Evolutionary conservation across 108 stramenopile species (phyloP).

Genomic region (Mediolabrus comicus): DNA sequence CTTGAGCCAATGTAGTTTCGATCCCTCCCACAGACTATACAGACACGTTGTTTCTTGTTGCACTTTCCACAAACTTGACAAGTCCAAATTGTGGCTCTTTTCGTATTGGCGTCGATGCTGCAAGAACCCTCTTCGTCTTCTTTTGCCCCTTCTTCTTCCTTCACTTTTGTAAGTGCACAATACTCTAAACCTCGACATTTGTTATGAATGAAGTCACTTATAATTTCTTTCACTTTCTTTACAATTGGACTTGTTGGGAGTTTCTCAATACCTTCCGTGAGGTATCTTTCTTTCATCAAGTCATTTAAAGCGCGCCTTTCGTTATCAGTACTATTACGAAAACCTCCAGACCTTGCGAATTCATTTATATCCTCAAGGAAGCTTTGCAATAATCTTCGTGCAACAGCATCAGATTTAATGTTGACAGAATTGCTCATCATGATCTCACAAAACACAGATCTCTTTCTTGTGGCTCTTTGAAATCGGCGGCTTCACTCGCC

Average conservation of each 20-base stretch:
- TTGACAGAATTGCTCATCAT: background rate
- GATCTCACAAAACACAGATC: too few species aligned
- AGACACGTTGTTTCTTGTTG: conserved; percentile 4
- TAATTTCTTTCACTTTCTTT: conserved; percentile 6
- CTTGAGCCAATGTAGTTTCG: conserved; percentile 4
- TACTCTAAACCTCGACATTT: conserved; percentile 17
- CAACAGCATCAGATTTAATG: background rate
- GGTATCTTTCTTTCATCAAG: conserved; percentile 1
- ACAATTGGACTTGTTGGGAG: conserved; percentile 13
- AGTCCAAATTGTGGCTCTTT: background rate
- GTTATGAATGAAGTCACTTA: conserved; percentile 7
- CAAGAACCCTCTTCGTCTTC: background rate
- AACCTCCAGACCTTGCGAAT: conserved; percentile 7
- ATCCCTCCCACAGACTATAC: conserved; percentile 6
- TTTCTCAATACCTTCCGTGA: background rate
- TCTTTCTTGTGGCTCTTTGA: too few species aligned
- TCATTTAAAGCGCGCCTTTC: conserved; percentile 5
- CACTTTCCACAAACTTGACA: conserved; percentile 19
- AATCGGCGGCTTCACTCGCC: too few species aligned
- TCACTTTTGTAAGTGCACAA: conserved; percentile 7
- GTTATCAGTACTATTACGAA: background rate
- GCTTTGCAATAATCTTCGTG: conserved; percentile 19
- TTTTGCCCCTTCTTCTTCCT: conserved; percentile 11
- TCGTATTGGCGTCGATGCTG: background rate
- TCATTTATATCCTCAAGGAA: conserved; percentile 21